Percentiles rank a stretch among this genome's conserved stretches.
Evolutionary conservation across 2,329 filamentous ascomycete species (phyloP).

Genomic region (Xylaria sp.): DNA sequence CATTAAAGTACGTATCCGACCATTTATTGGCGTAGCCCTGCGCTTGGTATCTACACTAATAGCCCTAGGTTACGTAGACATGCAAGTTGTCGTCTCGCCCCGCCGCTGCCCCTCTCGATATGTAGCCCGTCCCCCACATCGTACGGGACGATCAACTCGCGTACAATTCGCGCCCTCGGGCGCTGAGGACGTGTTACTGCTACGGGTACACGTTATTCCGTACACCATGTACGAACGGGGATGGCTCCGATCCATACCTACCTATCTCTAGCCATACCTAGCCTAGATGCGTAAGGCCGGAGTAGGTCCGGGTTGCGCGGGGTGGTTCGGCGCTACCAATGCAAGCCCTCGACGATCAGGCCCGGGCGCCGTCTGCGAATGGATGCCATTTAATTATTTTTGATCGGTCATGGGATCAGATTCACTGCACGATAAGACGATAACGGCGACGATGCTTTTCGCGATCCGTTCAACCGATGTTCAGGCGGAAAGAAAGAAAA

Average conservation of each 20-base stretch:
- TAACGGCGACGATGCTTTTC: not conserved
- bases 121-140: slow-evolving; percentile 5
- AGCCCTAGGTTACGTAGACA: not conserved
- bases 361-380: not conserved
- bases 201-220: slow-evolving; percentile 16
- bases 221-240: slow-evolving; percentile 13
- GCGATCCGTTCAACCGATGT: not conserved
- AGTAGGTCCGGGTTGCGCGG: slow-evolving; percentile 13
- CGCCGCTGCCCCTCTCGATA: not conserved
- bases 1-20: slow-evolving; percentile 4
- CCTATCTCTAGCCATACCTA: not conserved
- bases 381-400: not conserved
- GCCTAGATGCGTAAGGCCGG: slow-evolving; percentile 8
- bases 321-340: slow-evolving; percentile 14
- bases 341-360: slow-evolving; percentile 2
- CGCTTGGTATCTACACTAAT: slow-evolving; percentile 2
- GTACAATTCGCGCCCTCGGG: not conserved
- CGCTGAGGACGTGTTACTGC: not conserved
- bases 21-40: slow-evolving; percentile 12
- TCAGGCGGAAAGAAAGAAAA: not conserved
- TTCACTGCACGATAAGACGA: not conserved
- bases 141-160: not conserved
- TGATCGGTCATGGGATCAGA: not conserved
- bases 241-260: slow-evolving; percentile 6
- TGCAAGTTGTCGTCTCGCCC: slow-evolving; percentile 8